Evolutionary conservation across 2,329 filamentous ascomycete species (phyloP).

Genomic region (Pseudocercospora ulei): DNA sequence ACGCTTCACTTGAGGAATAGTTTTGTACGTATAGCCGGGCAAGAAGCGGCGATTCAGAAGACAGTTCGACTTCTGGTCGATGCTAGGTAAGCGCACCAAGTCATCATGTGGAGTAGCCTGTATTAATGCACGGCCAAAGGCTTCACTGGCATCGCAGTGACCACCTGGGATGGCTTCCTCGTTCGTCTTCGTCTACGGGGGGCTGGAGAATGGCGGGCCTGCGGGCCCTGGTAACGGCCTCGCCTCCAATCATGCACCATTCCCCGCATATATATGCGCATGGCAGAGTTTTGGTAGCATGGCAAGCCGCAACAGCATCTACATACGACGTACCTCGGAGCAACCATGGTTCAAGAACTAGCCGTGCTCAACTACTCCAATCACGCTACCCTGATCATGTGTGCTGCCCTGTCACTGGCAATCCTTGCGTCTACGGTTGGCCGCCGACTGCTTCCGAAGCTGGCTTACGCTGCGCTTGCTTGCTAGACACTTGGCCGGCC

Average conservation of each 20-base stretch:
- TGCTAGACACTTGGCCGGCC: conserved; percentile 7
- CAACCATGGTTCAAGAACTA: conserved; percentile 1
- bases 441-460: conserved; percentile 6
- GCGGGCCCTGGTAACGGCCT: conserved; percentile 25
- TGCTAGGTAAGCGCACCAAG: conserved; percentile 16
- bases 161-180: background rate
- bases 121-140: background rate
- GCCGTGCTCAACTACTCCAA: conserved; percentile 1
- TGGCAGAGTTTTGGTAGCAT: conserved; percentile 22
- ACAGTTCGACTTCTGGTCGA: conserved; percentile 20
- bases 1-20: too few species aligned
- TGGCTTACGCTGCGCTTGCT: conserved; percentile 7
- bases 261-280: conserved; percentile 12
- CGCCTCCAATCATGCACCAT: conserved; percentile 22
- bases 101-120: conserved; percentile 16
- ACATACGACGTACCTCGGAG: background rate
- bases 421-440: background rate
- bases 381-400: conserved; percentile 1
- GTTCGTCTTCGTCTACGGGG: conserved; percentile 4
- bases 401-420: background rate
- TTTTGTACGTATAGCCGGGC: too few species aligned
- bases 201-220: conserved; percentile 25
- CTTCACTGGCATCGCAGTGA: background rate
- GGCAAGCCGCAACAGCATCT: conserved; percentile 14
- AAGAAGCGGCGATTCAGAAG: conserved; percentile 22